These are phyloP conservation scores for Cryomyces antarcticus DNA, from an alignment of 495 filamentous ascomycete genomes.

Conservation along the genomic window DNA sequence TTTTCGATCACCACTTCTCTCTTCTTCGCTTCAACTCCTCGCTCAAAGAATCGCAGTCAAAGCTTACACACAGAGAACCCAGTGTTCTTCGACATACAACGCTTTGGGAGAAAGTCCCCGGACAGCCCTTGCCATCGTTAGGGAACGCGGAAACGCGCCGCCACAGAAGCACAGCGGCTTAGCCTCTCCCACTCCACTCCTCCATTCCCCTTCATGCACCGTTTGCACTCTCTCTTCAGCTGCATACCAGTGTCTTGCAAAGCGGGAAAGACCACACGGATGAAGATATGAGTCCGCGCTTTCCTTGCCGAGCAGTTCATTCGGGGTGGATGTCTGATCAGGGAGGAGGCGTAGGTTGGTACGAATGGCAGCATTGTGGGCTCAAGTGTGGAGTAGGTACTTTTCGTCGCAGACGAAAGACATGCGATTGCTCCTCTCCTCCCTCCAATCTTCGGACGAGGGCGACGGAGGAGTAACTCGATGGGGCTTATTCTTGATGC, in stretches of 20 bases:
- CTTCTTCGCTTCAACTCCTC: conserved; percentile 48
- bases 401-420: conserved; percentile 90
- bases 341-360: conserved; percentile 18
- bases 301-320: conserved; percentile 17
- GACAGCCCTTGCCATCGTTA: conserved; percentile 43
- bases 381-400: conserved; percentile 20
- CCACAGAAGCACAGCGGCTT: conserved; percentile 90
- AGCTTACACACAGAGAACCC: conserved; percentile 74
- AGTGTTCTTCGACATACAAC: conserved; percentile 16
- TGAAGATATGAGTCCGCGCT: conserved; percentile 77
- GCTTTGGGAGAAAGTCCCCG: conserved; percentile 99
- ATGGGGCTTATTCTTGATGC: conserved; percentile 99
- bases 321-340: conserved; percentile 9
- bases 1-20: background rate
- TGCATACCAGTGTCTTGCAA: too few relatives aligned
- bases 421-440: conserved; percentile 71
- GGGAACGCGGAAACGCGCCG: conserved; percentile 87
- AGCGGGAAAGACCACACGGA: conserved; percentile 45
- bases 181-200: conserved; percentile 25
- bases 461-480: conserved; percentile 56
- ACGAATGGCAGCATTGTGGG: too few relatives aligned
- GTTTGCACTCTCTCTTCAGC: conserved; percentile 23
- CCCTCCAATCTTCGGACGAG: conserved; percentile 4
- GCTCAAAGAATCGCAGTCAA: conserved; percentile 99
- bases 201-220: conserved; percentile 18